Conservation (phyloP, 169 alveolate species). For the Plasmodium chabaudi region DNA sequence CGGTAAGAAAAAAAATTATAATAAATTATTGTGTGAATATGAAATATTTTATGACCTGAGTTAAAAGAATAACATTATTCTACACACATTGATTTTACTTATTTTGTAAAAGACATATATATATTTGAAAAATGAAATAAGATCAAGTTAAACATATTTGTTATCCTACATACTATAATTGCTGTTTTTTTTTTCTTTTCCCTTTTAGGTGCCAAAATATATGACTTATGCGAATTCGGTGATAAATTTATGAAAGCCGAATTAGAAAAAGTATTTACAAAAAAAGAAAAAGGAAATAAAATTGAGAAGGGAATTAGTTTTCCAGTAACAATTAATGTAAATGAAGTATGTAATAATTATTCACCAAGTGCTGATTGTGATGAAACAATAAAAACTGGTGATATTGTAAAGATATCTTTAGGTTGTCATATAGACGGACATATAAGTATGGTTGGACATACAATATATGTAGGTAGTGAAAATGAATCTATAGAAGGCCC, state of each 20-base stretch:
- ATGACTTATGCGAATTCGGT: slow-evolving; percentile 50
- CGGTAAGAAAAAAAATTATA: slow-evolving; percentile 20
- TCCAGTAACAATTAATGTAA: slow-evolving; percentile 97
- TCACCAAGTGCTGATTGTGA: slow-evolving; percentile 92
- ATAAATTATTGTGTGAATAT: not conserved
- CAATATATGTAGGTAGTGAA: slow-evolving; percentile 80
- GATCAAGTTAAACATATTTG: too few relatives aligned
- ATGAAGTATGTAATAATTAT: slow-evolving; percentile 94
- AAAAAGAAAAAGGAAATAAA: slow-evolving; percentile 87
- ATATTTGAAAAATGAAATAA: too few relatives aligned
- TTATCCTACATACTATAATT: not conserved
- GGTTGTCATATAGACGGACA: slow-evolving; percentile 96
- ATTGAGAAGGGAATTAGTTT: slow-evolving; percentile 96
- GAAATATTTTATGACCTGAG: too few relatives aligned
- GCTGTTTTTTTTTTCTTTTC: not conserved
- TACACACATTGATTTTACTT: too few relatives aligned
- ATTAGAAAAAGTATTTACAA: slow-evolving; percentile 54
- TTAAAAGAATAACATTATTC: too few relatives aligned
- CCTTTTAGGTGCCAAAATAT: slow-evolving; percentile 45
- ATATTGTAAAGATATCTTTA: slow-evolving; percentile 91
- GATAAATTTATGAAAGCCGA: slow-evolving; percentile 64
- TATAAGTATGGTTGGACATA: slow-evolving; percentile 93
- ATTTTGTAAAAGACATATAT: too few relatives aligned
- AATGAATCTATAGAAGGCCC: slow-evolving; percentile 76
- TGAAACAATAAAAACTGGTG: slow-evolving; percentile 89